These are phyloP conservation scores for Heliamphora pulchella DNA, from an alignment of 179 eudicot genomes.

Conservation along the genomic window DNA sequence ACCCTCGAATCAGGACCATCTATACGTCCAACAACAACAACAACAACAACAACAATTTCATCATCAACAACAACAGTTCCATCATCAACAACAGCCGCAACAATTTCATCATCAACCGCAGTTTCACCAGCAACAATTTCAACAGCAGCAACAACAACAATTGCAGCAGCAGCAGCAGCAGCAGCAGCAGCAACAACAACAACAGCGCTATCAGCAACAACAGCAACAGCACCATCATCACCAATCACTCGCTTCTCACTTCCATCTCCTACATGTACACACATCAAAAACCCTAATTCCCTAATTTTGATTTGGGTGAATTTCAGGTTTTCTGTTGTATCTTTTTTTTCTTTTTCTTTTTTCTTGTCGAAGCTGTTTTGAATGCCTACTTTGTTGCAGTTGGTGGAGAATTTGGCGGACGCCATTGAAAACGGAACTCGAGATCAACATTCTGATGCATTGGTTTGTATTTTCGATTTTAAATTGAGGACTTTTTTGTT, in stretches of 20 bases:
- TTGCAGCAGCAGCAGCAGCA: constrained; percentile 30
- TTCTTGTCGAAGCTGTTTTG: neutral
- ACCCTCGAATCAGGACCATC: constrained; percentile 49
- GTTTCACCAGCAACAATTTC: constrained; percentile 26
- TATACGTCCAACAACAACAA: constrained; percentile 41
- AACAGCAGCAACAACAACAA: constrained; percentile 31
- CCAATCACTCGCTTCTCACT: constrained; percentile 83
- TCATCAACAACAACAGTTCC: constrained; percentile 24
- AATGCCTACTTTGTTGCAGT: constrained; percentile 33
- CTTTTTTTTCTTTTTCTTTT: neutral
- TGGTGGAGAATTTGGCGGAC: constrained; percentile 91
- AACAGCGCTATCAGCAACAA: constrained; percentile 38
- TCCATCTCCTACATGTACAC: constrained; percentile 63
- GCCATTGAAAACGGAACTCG: constrained; percentile 70
- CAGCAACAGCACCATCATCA: constrained; percentile 34
- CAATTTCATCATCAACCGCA: constrained; percentile 13
- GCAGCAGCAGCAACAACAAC: constrained; percentile 24
- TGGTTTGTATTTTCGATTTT: constrained; percentile 39
- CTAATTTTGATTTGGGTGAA: neutral
- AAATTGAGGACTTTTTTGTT: neutral
- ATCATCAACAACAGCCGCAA: constrained; percentile 23
- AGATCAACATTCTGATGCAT: constrained; percentile 81
- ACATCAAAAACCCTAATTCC: constrained; percentile 1
- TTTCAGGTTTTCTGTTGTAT: neutral
- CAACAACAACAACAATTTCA: constrained; percentile 28